Conservation (phyloP, 1,284 basidiomycete genomes). For the Meripilus lineatus region DNA sequence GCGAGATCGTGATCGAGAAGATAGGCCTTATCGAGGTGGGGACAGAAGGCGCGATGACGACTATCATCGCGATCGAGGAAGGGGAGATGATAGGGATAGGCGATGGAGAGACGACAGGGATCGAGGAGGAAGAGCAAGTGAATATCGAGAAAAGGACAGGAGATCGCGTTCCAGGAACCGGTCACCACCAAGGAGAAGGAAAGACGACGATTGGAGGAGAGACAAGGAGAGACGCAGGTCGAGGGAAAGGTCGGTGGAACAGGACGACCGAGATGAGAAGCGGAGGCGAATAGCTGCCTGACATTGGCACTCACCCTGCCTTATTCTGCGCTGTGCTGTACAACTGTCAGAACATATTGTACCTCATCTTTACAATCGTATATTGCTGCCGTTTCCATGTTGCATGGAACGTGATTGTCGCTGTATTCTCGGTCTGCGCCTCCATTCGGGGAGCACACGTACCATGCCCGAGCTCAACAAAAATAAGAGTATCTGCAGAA, state of each 20-base stretch:
- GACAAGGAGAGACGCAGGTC: conserved; percentile 36
- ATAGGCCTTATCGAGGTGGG: conserved; percentile 20
- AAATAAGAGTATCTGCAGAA: too few species aligned
- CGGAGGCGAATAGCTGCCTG: conserved; percentile 25
- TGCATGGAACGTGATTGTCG: too few species aligned
- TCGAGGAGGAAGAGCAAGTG: conserved; percentile 10
- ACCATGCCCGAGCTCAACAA: too few species aligned
- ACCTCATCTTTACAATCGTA: too few species aligned
- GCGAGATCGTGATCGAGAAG: conserved; percentile 35
- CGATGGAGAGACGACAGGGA: conserved; percentile 15
- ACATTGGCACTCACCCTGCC: conserved; percentile 26
- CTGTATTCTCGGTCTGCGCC: too few species aligned
- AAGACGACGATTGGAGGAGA: conserved; percentile 10
- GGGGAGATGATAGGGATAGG: conserved; percentile 21
- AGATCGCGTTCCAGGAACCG: conserved; percentile 9
- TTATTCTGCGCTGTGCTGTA: too few species aligned
- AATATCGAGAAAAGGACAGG: conserved; percentile 10
- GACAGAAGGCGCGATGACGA: conserved; percentile 18
- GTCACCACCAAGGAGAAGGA: conserved; percentile 11
- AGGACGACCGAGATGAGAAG: conserved; percentile 26
- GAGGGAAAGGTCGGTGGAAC: conserved; percentile 35
- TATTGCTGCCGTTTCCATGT: too few species aligned
- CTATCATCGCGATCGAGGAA: conserved; percentile 18
- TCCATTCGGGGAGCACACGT: too few species aligned
- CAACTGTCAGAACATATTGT: too few species aligned